These are phyloP conservation scores for Phoenix dactylifera DNA, from an alignment of 176 grass and related monocot species.

Conservation along the genomic window DNA sequence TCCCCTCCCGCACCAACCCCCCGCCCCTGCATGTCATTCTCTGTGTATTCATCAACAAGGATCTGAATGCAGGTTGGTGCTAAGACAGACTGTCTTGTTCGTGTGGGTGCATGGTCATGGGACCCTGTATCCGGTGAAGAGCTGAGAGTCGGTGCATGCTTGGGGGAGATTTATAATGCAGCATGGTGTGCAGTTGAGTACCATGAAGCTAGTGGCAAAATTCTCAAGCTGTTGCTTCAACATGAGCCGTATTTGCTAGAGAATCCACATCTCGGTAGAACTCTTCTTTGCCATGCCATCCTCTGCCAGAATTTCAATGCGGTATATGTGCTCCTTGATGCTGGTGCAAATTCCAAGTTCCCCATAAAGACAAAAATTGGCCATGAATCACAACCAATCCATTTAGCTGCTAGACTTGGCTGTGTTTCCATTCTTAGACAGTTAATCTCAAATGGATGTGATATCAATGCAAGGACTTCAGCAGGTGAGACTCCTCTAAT, in stretches of 20 bases:
- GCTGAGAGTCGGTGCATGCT: conserved; percentile 46
- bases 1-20: too few species aligned
- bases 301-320: conserved; percentile 53
- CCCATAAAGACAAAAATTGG: conserved; percentile 26
- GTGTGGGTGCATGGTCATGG: conserved; percentile 54
- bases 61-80: conserved; percentile 35
- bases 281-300: conserved; percentile 57
- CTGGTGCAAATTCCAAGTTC: conserved; percentile 49
- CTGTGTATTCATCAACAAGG: too few species aligned
- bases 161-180: conserved; percentile 43
- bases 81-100: conserved; percentile 33
- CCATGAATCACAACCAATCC: conserved; percentile 35
- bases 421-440: conserved; percentile 25
- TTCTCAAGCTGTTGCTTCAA: conserved; percentile 39
- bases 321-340: conserved; percentile 31
- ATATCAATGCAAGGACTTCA: conserved; percentile 34
- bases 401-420: conserved; percentile 47
- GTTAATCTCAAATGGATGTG: conserved; percentile 27
- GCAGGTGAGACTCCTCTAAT: conserved; percentile 52
- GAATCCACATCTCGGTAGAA: conserved; percentile 39
- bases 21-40: too few species aligned
- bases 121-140: conserved; percentile 41
- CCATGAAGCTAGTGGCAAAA: conserved; percentile 41
- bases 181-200: conserved; percentile 55
- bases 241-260: conserved; percentile 46